Conservation (phyloP, 1,139 yeast genomes). For the Suhomyces choctaworum region DNA sequence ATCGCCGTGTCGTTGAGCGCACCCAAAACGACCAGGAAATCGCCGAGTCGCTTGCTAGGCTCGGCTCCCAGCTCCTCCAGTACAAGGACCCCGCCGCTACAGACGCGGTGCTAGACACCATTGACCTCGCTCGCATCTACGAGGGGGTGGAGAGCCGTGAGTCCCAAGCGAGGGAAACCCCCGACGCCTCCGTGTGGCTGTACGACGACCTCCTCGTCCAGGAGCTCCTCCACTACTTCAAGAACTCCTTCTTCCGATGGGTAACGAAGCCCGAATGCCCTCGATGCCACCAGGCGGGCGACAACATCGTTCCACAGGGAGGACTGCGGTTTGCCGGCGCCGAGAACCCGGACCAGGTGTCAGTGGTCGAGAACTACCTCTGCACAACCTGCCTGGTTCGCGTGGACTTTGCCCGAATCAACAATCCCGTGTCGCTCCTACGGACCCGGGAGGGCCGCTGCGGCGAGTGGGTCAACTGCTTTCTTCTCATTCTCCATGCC, state of each 20-base stretch:
- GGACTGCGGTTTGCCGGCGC: slow-evolving; percentile 19
- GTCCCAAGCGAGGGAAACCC: slow-evolving; percentile 12
- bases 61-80: background rate
- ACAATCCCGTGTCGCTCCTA: slow-evolving; percentile 62
- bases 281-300: slow-evolving; percentile 46
- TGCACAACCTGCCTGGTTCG: slow-evolving; percentile 52
- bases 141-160: slow-evolving; percentile 34
- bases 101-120: slow-evolving; percentile 28
- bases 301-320: slow-evolving; percentile 34
- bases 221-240: slow-evolving; percentile 74
- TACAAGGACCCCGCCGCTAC: slow-evolving; percentile 12
- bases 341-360: slow-evolving; percentile 33
- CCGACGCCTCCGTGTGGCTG: slow-evolving; percentile 27
- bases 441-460: slow-evolving; percentile 74
- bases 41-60: background rate
- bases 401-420: slow-evolving; percentile 74
- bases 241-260: slow-evolving; percentile 81
- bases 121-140: slow-evolving; percentile 40
- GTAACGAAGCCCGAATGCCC: slow-evolving; percentile 69
- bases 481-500: slow-evolving; percentile 67
- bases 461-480: slow-evolving; percentile 95
- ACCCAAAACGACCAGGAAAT: slow-evolving; percentile 3
- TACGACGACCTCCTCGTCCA: slow-evolving; percentile 71
- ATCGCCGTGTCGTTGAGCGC: slow-evolving; percentile 3
- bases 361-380: slow-evolving; percentile 56